phyloP scores from a whole-genome alignment of 805 yeast genomes.

The Metschnikowia noctiluminum region DNA sequence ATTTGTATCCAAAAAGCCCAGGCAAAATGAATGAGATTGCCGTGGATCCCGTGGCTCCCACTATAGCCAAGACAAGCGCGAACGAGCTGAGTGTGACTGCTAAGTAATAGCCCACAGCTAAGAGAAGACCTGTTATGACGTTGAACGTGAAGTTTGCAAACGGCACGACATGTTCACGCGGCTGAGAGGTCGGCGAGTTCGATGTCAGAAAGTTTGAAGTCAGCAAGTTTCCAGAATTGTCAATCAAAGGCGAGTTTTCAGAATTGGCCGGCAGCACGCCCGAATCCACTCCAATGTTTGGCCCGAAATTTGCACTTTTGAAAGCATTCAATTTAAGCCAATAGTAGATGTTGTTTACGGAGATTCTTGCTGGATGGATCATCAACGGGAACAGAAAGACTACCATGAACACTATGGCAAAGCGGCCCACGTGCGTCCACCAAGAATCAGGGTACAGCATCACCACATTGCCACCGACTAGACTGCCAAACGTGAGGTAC shows the following conservation, averaged over 20 bases:
- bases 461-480: slow-evolving; percentile 70
- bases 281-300: not conserved
- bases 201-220: not conserved
- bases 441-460: slow-evolving; percentile 61
- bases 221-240: not conserved
- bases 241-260: not conserved
- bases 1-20: slow-evolving; percentile 68
- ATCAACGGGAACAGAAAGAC: slow-evolving; percentile 84
- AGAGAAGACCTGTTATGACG: slow-evolving; percentile 45
- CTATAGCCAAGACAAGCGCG: slow-evolving; percentile 66
- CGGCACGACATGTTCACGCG: slow-evolving; percentile 36
- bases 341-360: slow-evolving; percentile 67
- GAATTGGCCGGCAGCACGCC: not conserved
- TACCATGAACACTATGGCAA: slow-evolving; percentile 77
- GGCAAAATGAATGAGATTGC: slow-evolving; percentile 76
- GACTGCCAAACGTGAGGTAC: slow-evolving; percentile 71
- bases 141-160: slow-evolving; percentile 46
- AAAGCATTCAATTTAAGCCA: slow-evolving; percentile 32
- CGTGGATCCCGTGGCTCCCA: slow-evolving; percentile 83
- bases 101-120: slow-evolving; percentile 47
- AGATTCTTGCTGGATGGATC: slow-evolving; percentile 86
- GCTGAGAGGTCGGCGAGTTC: too few species aligned
- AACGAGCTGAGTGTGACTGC: slow-evolving; percentile 62
- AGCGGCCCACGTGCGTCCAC: slow-evolving; percentile 73
- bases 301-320: not conserved